Evolutionary conservation across 2,329 filamentous ascomycete genomes (phyloP), one percentile per base, ranked within the genome.

Genomic region (Aurifilum marmelostoma): DNA sequence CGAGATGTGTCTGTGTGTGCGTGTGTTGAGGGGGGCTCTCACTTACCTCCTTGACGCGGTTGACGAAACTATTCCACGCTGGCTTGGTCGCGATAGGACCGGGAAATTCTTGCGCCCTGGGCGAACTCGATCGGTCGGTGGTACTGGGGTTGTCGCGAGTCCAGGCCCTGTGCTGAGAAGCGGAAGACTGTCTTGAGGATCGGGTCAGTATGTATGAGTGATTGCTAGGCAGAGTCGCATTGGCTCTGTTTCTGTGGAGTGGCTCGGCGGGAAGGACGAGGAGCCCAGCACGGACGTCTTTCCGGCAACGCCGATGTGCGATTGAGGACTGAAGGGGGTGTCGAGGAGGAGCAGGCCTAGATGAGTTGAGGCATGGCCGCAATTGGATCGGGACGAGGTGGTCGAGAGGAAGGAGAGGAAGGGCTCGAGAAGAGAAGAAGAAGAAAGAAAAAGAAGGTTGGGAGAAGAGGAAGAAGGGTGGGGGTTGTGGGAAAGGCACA

Each of bases 41-140:
- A 74, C 76, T 72, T 65, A 79, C 77, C 75, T 79, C 77, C 67
- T 74, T 77, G 69, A 78, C 73, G 65, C 69, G 69, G 43, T 71
- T 69, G 47, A 69, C 67, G 67, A 71, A 71, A 61, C 65, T 69
- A 56, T 47, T 63, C 61, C 69, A 32, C 24, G 37, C 64, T 56
- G 69, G 67, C 67, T 67, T 63, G 59, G 37, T 58, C 50, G 54
- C 60, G 47, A 59, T 37, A n/a, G 71, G 67, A 69, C 73, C 74
- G 62, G 68, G 68, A 56, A 66, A 72, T 58, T 67, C 71, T 63
- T 74, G 68, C 63, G 68, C 75, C 41, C 69, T 73, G 18, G 73
- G 74, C 67, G 68, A 74, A 58, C 73, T 72, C 63, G 75, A 71
- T 66, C 73, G 75, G 66, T 73, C 75, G 43, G 76, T 75, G 66